Evolutionary conservation across 176 grass and related monocot species (phyloP).

Genomic region (Guadua angustifolia): DNA sequence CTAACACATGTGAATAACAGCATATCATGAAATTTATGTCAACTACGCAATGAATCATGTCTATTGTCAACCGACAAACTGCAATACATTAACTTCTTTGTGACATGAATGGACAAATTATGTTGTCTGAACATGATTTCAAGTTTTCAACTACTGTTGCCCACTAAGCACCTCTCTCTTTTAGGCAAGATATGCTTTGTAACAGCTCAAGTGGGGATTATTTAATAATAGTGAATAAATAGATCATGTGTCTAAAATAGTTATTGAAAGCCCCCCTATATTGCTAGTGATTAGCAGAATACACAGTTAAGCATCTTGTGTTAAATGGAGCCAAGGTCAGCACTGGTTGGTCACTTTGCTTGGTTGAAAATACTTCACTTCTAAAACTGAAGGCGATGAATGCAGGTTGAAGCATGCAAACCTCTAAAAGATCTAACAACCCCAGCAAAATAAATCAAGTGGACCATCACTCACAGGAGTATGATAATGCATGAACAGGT

Average conservation of each 20-base stretch:
- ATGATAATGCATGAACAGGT: background rate
- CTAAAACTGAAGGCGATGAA: background rate
- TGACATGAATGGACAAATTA: too few relatives aligned
- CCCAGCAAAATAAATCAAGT: background rate
- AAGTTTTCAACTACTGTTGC: too few relatives aligned
- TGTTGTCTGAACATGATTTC: too few relatives aligned
- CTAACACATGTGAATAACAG: too few relatives aligned
- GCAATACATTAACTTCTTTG: too few relatives aligned
- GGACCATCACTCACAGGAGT: background rate
- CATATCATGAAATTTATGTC: too few relatives aligned
- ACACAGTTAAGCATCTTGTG: background rate
- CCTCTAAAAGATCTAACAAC: background rate
- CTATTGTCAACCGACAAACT: too few relatives aligned
- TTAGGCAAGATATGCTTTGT: too few relatives aligned
- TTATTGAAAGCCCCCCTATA: background rate
- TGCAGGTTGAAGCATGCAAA: background rate
- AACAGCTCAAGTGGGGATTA: background rate
- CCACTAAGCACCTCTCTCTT: too few relatives aligned
- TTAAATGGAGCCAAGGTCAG: background rate
- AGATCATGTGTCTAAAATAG: constrained; percentile 1
- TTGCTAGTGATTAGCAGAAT: background rate
- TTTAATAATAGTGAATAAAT: background rate
- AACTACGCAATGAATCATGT: too few relatives aligned
- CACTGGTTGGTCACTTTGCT: background rate
- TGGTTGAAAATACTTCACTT: background rate